Evolutionary conservation across 805 yeast species (phyloP).

Genomic region (Kockiozyma suomiensis): DNA sequence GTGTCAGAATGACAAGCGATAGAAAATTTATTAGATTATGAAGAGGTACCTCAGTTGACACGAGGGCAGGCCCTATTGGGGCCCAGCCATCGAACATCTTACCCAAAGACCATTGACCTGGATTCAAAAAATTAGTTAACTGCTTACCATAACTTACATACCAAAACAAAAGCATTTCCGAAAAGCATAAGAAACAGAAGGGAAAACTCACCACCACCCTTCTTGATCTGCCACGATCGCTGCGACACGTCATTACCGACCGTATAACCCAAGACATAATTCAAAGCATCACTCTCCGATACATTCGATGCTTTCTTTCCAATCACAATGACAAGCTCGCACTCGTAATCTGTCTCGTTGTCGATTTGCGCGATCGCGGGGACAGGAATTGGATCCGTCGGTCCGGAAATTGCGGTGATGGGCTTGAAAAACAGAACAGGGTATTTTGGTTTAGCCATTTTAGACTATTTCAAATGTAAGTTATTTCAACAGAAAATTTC

Average conservation of each 20-base stretch:
- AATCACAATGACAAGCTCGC: conserved; percentile 57
- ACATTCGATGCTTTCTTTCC: conserved; percentile 55
- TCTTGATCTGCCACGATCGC: conserved; percentile 57
- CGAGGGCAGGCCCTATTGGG: conserved; percentile 60
- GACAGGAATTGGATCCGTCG: conserved; percentile 48
- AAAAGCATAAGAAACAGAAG: too few relatives aligned
- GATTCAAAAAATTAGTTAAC: background rate
- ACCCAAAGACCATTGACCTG: conserved; percentile 54
- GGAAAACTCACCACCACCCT: conserved; percentile 49
- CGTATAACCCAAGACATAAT: conserved; percentile 55
- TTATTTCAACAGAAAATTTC: too few relatives aligned
- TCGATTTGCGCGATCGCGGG: conserved; percentile 46
- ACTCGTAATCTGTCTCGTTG: conserved; percentile 54
- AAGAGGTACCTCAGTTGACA: conserved; percentile 40
- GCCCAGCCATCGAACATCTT: conserved; percentile 61
- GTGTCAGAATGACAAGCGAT: background rate
- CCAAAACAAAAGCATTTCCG: too few relatives aligned
- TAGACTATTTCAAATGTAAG: conserved; percentile 43
- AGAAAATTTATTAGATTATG: too few relatives aligned
- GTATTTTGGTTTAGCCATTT: conserved; percentile 49
- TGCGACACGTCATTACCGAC: conserved; percentile 61
- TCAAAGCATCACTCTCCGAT: conserved; percentile 48
- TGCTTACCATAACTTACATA: too few relatives aligned
- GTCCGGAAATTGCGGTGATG: conserved; percentile 49
- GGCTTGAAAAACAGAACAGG: conserved; percentile 60